These are phyloP conservation scores for Fraxinus excelsior DNA, from an alignment of 257 asterid genomes.

Conservation along the genomic window DNA sequence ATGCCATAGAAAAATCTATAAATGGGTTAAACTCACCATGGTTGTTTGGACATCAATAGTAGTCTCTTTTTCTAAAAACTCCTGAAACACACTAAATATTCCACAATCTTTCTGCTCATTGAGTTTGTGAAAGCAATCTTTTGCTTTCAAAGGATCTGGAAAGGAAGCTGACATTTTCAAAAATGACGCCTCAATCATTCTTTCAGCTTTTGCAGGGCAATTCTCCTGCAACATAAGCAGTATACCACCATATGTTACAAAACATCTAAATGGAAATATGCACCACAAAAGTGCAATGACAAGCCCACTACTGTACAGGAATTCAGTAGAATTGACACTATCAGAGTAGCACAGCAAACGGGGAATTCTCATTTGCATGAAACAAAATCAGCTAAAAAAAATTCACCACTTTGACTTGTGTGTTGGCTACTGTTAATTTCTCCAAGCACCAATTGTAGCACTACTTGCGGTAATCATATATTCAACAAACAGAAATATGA, in stretches of 20 bases:
- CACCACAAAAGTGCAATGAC: constrained; percentile 21
- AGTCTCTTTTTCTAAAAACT: constrained; percentile 44
- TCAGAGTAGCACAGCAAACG: constrained; percentile 12
- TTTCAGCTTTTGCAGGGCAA: constrained; percentile 47
- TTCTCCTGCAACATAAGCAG: constrained; percentile 47
- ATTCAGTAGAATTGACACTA: constrained; percentile 4
- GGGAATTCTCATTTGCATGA: constrained; percentile 4
- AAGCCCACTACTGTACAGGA: not conserved
- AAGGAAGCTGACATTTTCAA: constrained; percentile 69
- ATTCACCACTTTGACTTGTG: not conserved
- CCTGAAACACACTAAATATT: constrained; percentile 38
- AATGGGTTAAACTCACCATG: constrained; percentile 44
- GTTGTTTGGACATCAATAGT: constrained; percentile 42
- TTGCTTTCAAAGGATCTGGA: constrained; percentile 69
- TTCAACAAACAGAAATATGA: not conserved
- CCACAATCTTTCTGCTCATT: constrained; percentile 43
- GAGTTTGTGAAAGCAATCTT: constrained; percentile 60
- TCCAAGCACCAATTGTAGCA: not conserved
- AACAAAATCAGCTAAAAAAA: constrained; percentile 10
- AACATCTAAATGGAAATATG: not conserved
- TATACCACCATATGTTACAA: not conserved
- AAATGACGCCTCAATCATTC: constrained; percentile 48
- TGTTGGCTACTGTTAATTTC: not conserved
- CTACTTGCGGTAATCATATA: too few relatives aligned
- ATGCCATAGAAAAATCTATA: constrained; percentile 18